Evolutionary conservation across 225 moss, liverwort and hornwort genomes (phyloP), one percentile per base, ranked within the genome.

Genomic region (Climacium dendroides): DNA sequence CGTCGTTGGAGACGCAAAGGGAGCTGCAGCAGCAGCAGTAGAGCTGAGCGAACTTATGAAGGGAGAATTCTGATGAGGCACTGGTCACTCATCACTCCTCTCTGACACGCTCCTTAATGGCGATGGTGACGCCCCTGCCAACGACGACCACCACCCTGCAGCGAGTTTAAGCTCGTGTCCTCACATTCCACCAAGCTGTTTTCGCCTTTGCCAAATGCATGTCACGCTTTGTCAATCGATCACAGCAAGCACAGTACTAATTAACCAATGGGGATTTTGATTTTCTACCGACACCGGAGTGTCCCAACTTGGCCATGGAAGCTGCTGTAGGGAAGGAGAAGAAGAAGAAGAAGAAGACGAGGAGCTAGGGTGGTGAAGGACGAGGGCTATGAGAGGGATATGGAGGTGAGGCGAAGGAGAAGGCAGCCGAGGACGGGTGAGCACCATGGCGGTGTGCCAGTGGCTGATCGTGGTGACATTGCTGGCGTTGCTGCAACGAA

Each of bases 41-140:
- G 71, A 47, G 87, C 81, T 60, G 70, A n/a, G 60, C 52, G 19
- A 78, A 71, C 41, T 88, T 60, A 88, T 79, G 78, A 78, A 81
- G 81, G 39, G 74, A 47, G 80, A 80, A 85, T 80, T 55, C 83
- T 88, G 80, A 83, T 65, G 88, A 87, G 79, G 60, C 66, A 50
- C 85, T 85, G 87, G 72, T 47, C 90, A 80, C 71, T 90, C 88
- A 91, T 91, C 88, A 90, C 90, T 89, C 89, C 79, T 39, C 59
- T 79, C 91, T 90, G 92, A 92, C 90, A 90, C 53, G 35, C 69
- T 11, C 41, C 85, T 86, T 86, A 88, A 92, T 90, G 86, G 88
- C 88, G 88, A 90, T 47, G 85, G 91, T 85, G 91, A 91, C 88
- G 37, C 61, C 80, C 75, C 87, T 82, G 89, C 83, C 83, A 83